Evolutionary conservation across 805 yeast genomes (phyloP), one percentile per base, ranked within the genome.

Genomic region (Candida caryicola): DNA sequence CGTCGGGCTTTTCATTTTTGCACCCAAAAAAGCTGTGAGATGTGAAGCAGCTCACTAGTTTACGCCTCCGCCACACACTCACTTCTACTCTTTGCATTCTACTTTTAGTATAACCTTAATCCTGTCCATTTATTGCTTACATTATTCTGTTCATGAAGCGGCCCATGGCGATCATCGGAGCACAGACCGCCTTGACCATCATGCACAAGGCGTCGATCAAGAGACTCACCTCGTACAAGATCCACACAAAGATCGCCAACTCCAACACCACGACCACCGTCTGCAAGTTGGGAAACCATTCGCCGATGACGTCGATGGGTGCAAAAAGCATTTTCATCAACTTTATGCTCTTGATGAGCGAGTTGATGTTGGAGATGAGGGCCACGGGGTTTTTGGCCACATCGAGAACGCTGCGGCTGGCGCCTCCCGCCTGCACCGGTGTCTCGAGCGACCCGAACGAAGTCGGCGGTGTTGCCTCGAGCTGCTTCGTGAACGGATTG

Each of bases 111-210:
- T 21, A 21, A 21, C 10, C 25, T 10, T 21, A 7, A 21, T 21
- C 7, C 18, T 29, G 17, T n/a, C 5, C 6, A 26, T 9, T 6
- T 9, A 5, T 14, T 15, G 12, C 4, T 32, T 50, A 67, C 57
- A 66, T 60, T 17, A 69, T 60, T 36, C 69, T 53, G 48, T 68
- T 69, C 72, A 69, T 63, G 40, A 69, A 59, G 39, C 62, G 44
- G 3, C 74, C 74, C 47, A 69, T 51, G 9, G 74, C 74, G 15
- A 69, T 67, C 67, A 69, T 66, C 6, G 73, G 74, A 7, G 72
- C 71, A 56, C 73, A 69, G 6, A 69, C 52, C 1, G 74, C 73
- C 43, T 64, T 64, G 17, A 69, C 63, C 56, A 66, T 66, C 69
- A 65, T 64, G 46, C 73, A 68, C 17, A 69, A 43, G 1, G 74